Evolutionary conservation across 2,329 filamentous ascomycete species (phyloP).

Genomic region (Trichoderma sp.): DNA sequence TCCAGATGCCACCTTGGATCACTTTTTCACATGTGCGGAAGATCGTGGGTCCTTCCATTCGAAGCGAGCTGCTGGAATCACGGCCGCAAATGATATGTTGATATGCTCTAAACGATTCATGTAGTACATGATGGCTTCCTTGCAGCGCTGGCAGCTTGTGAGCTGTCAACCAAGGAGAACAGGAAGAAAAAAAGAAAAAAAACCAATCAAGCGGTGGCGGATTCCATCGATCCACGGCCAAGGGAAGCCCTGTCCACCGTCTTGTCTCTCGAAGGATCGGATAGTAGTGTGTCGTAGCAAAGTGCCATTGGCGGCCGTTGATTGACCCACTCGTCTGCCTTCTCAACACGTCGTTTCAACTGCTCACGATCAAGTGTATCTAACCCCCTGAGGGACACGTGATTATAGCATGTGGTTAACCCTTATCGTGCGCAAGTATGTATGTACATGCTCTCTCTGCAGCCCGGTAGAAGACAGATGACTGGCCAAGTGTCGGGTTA

Average conservation of each 20-base stretch:
- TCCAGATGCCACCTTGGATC: not conserved
- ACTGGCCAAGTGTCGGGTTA: not conserved
- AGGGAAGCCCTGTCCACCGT: not conserved
- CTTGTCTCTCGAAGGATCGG: conserved; percentile 6
- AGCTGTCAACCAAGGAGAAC: conserved; percentile 5
- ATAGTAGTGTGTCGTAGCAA: not conserved
- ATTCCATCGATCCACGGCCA: conserved; percentile 5
- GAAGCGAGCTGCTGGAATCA: not conserved
- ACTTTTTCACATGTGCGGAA: conserved; percentile 8
- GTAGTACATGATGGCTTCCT: not conserved
- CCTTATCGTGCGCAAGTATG: not conserved
- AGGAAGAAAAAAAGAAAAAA: not conserved
- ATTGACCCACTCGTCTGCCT: not conserved
- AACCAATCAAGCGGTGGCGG: conserved; percentile 10
- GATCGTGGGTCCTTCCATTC: conserved; percentile 2
- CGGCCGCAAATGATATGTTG: not conserved
- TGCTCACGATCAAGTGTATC: not conserved
- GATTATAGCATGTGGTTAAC: not conserved
- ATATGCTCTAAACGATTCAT: not conserved
- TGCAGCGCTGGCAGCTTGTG: not conserved
- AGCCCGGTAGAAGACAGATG: not conserved
- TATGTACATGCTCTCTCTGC: not conserved
- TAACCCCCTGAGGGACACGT: not conserved
- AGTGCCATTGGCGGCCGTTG: not conserved
- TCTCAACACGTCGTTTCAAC: not conserved